These are phyloP conservation scores for Acephala macrosclerotiorum DNA, from an alignment of 2,329 filamentous ascomycete species.

Conservation along the genomic window DNA sequence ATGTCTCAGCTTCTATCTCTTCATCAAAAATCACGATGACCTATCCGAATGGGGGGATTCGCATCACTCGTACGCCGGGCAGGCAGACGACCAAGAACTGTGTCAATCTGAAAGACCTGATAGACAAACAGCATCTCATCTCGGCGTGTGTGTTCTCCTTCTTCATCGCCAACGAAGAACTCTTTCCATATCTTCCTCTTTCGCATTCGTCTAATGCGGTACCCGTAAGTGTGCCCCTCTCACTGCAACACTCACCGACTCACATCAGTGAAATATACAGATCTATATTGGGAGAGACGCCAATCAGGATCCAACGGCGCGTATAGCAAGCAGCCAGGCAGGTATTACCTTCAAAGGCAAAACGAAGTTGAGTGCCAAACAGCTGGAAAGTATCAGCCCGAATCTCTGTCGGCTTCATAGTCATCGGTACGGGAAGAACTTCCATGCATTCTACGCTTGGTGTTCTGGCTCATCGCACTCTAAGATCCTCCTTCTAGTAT, in stretches of 20 bases:
- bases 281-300: slow-evolving; percentile 27
- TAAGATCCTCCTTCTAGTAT: slow-evolving; percentile 25
- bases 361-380: slow-evolving; percentile 17
- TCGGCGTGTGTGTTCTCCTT: slow-evolving; percentile 27
- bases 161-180: slow-evolving; percentile 23
- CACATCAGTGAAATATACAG: neutral
- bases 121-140: slow-evolving; percentile 22
- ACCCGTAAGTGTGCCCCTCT: slow-evolving; percentile 18
- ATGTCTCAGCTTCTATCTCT: neutral
- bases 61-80: slow-evolving; percentile 29
- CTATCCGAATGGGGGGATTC: slow-evolving; percentile 24
- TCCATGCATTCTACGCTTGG: slow-evolving; percentile 26
- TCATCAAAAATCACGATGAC: slow-evolving; percentile 17
- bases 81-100: slow-evolving; percentile 25
- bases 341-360: slow-evolving; percentile 8
- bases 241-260: neutral
- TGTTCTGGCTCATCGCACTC: slow-evolving; percentile 27
- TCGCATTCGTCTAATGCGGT: slow-evolving; percentile 24
- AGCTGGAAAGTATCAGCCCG: slow-evolving; percentile 17
- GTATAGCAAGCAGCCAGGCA: slow-evolving; percentile 17
- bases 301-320: slow-evolving; percentile 23
- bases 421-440: slow-evolving; percentile 18
- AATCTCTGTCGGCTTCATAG: slow-evolving; percentile 10
- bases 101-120: slow-evolving; percentile 23
- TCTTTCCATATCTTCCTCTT: slow-evolving; percentile 26